Evolutionary conservation across 352 stramenopile genomes (phyloP).

Genomic region (Achlya hypogyna): DNA sequence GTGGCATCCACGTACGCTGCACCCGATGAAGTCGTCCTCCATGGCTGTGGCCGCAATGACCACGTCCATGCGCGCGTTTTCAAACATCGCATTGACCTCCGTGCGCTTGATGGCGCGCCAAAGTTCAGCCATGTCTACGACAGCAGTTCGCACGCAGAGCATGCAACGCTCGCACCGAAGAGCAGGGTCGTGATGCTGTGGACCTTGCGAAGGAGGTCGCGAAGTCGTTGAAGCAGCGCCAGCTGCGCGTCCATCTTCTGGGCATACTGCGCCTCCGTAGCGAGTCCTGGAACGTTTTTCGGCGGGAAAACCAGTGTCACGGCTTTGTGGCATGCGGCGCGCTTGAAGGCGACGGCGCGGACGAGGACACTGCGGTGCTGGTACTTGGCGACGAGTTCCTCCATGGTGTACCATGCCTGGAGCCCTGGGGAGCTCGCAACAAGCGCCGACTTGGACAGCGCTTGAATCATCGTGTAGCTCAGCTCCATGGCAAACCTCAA

Average conservation of each 20-base stretch:
- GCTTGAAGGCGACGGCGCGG: neutral
- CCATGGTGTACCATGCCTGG: neutral
- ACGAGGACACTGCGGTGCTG: neutral
- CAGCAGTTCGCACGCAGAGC: neutral
- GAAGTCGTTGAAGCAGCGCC: neutral
- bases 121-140: neutral
- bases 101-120: neutral
- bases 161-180: neutral
- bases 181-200: neutral
- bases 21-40: neutral
- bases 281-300: neutral
- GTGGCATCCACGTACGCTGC: neutral
- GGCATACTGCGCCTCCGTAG: neutral
- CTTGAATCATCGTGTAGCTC: neutral
- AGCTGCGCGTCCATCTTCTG: neutral
- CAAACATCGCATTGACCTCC: neutral
- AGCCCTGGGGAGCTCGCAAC: neutral
- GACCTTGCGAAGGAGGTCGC: neutral
- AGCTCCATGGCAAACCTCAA: too few relatives aligned
- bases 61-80: neutral
- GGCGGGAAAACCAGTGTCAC: neutral
- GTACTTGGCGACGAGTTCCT: constrained; percentile 8
- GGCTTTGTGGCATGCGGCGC: neutral
- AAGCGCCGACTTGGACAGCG: neutral
- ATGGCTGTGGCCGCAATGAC: neutral